phyloP scores from a whole-genome alignment of 1,284 basidiomycete genomes.

The Abortiporus biennis region DNA sequence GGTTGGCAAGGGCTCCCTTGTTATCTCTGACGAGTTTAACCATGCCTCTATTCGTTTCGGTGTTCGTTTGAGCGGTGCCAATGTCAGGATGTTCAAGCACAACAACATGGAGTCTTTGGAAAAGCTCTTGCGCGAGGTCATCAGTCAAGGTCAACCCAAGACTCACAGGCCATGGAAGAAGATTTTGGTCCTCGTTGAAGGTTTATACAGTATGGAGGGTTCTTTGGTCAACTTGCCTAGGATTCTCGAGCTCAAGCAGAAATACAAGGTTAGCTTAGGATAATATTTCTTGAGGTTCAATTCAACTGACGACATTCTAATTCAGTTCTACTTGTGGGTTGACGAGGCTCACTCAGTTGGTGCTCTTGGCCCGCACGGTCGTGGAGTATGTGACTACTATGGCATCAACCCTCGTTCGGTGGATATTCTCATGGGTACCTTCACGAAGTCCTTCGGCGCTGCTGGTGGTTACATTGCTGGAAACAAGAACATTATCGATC shows the following conservation, averaged over 20 bases:
- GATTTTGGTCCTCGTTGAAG: slow-evolving; percentile 93
- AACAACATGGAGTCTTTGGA: slow-evolving; percentile 91
- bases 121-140: slow-evolving; percentile 79
- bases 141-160: slow-evolving; percentile 96
- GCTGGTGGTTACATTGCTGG: slow-evolving; percentile 96
- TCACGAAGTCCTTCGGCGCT: slow-evolving; percentile 98
- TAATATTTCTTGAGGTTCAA: neutral
- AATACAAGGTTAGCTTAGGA: slow-evolving; percentile 76
- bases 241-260: slow-evolving; percentile 85
- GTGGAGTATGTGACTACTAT: slow-evolving; percentile 96
- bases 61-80: slow-evolving; percentile 84
- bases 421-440: slow-evolving; percentile 98
- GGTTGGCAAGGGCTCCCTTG: slow-evolving; percentile 86
- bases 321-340: slow-evolving; percentile 90
- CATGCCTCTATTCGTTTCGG: slow-evolving; percentile 96
- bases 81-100: slow-evolving; percentile 94
- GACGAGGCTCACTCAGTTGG: slow-evolving; percentile 99
- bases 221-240: slow-evolving; percentile 83
- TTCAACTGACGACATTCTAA: slow-evolving; percentile 6
- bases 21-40: slow-evolving; percentile 97
- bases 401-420: slow-evolving; percentile 76
- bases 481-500: slow-evolving; percentile 73
- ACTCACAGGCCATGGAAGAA: slow-evolving; percentile 99
- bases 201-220: slow-evolving; percentile 98
- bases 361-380: slow-evolving; percentile 89